Percentiles rank a stretch among this genome's conserved stretches.
Conservation (phyloP, 2,329 filamentous ascomycete genomes). For the Epichloe elymi region DNA sequence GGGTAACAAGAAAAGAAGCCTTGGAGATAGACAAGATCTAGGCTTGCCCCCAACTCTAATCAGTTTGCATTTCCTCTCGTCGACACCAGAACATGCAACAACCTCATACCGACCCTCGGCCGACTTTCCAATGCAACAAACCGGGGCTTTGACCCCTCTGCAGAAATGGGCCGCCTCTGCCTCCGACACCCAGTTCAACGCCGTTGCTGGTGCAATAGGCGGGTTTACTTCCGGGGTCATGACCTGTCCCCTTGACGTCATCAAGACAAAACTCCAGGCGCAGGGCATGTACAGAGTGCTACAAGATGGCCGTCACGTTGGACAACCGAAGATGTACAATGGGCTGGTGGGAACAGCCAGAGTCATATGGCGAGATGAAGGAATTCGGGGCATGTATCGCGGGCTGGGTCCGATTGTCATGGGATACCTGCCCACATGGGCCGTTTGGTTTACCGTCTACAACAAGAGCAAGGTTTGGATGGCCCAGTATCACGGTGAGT, state of each 20-base stretch:
- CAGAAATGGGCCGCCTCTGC: conserved; percentile 44
- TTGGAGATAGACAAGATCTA: background rate
- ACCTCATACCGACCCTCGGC: conserved; percentile 20
- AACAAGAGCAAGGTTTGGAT: conserved; percentile 73
- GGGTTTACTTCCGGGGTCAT: conserved; percentile 89
- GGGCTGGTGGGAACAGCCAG: conserved; percentile 77
- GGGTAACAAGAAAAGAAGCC: background rate
- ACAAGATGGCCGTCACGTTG: conserved; percentile 34
- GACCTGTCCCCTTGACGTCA: conserved; percentile 94
- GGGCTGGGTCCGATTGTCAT: conserved; percentile 88
- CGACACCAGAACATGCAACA: conserved; percentile 23
- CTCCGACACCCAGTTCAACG: conserved; percentile 59
- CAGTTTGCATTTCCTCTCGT: conserved; percentile 5
- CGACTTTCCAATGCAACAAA: conserved; percentile 20
- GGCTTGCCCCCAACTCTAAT: background rate
- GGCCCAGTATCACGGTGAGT: conserved; percentile 49
- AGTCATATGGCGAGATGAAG: conserved; percentile 80
- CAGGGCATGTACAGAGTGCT: conserved; percentile 65
- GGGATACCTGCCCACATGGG: conserved; percentile 95
- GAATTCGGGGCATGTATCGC: conserved; percentile 79
- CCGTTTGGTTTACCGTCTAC: conserved; percentile 94
- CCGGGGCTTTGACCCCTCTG: conserved; percentile 27
- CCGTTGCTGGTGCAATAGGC: conserved; percentile 73
- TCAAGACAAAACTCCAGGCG: conserved; percentile 95
- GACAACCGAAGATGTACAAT: conserved; percentile 55